These are phyloP conservation scores for Trichoderma gracile DNA, from an alignment of 2,329 filamentous ascomycete species.

Conservation along the genomic window DNA sequence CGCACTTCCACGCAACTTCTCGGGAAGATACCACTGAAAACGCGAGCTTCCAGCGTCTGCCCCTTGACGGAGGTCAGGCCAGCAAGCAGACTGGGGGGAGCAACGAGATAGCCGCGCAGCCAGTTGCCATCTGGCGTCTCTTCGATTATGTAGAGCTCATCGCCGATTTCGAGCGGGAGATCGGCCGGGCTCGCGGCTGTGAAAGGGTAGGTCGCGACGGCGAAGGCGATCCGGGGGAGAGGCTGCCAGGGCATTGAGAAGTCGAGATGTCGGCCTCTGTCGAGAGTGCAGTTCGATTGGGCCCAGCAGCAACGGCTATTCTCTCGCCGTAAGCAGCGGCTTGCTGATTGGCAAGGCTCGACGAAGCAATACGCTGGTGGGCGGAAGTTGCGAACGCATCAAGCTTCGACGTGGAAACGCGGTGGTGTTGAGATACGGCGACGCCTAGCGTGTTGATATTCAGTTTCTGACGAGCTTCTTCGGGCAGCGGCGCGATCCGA, in stretches of 20 bases:
- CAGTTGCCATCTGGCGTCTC: conserved; percentile 89
- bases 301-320: conserved; percentile 4
- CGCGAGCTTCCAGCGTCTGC: conserved; percentile 89
- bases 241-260: conserved; percentile 90
- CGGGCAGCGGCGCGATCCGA: neutral
- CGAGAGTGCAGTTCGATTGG: conserved; percentile 24
- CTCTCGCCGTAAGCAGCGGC: conserved; percentile 16
- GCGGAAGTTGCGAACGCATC: conserved; percentile 34
- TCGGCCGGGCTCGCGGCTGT: conserved; percentile 82
- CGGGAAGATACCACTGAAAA: conserved; percentile 98
- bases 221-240: conserved; percentile 94
- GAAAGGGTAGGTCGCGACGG: conserved; percentile 94
- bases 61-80: conserved; percentile 89
- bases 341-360: conserved; percentile 27
- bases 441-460: conserved; percentile 24
- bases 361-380: conserved; percentile 24
- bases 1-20: conserved; percentile 91
- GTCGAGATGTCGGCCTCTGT: conserved; percentile 27
- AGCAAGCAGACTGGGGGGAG: conserved; percentile 87
- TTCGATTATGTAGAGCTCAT: conserved; percentile 98
- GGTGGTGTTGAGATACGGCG: conserved; percentile 29
- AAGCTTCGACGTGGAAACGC: conserved; percentile 30
- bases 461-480: conserved; percentile 1
- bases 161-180: conserved; percentile 93
- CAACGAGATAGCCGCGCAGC: conserved; percentile 93